Evolutionary conservation across 192 early-diverging fungal genomes (phyloP).

Genomic region (Entomortierella chlamydospora): DNA sequence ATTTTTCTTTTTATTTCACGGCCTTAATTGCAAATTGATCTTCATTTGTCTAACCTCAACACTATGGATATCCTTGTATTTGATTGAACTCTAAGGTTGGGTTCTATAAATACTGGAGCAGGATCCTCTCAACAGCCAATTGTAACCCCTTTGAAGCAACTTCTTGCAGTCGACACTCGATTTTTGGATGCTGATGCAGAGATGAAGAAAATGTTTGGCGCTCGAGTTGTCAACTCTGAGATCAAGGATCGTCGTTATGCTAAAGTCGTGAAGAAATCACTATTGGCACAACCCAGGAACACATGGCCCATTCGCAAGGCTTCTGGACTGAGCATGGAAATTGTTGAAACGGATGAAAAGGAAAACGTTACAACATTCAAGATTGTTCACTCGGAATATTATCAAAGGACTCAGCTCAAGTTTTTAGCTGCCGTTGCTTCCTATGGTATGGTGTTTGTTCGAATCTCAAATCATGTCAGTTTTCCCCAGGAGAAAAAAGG

Average conservation of each 20-base stretch:
- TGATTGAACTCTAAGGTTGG: not conserved
- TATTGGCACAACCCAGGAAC: slow-evolving; percentile 75
- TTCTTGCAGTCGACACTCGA: slow-evolving; percentile 70
- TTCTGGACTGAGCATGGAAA: slow-evolving; percentile 62
- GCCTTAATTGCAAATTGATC: not conserved
- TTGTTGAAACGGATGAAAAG: slow-evolving; percentile 54
- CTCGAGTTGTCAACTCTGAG: slow-evolving; percentile 75
- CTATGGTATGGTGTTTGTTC: slow-evolving; percentile 49
- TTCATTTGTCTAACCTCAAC: no score
- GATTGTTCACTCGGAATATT: slow-evolving; percentile 77
- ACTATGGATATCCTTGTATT: not conserved
- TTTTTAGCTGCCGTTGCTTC: slow-evolving; percentile 81
- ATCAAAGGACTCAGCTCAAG: slow-evolving; percentile 78
- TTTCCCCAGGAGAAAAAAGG: no score
- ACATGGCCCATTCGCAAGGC: slow-evolving; percentile 76
- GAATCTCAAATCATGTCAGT: not conserved
- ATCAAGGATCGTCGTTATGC: slow-evolving; percentile 62
- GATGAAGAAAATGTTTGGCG: slow-evolving; percentile 91
- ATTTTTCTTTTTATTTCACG: not conserved
- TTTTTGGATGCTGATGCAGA: slow-evolving; percentile 87
- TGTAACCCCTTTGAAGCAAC: slow-evolving; percentile 33
- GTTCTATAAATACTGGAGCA: slow-evolving; percentile 7
- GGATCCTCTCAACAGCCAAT: slow-evolving; percentile 6
- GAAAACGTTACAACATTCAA: slow-evolving; percentile 60
- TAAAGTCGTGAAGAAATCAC: slow-evolving; percentile 63